Evolutionary conservation across 108 stramenopile species (phyloP), one percentile per base, ranked within the genome.

Genomic region (Conticribra guillardii): DNA sequence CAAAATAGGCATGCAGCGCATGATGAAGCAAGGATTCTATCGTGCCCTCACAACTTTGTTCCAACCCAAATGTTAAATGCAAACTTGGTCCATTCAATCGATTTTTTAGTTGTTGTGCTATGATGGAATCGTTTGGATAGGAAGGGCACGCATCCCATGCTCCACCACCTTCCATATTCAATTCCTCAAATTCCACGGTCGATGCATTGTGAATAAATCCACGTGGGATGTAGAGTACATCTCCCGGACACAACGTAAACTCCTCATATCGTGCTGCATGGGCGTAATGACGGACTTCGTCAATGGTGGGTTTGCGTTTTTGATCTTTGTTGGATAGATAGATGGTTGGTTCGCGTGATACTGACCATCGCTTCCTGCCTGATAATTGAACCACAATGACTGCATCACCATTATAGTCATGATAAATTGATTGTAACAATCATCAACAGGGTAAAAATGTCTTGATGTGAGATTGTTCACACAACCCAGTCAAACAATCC

Each of bases 141-240:
- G n/a, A 0, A 54, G 52, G 55, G 22, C 70, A 71, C 16, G 19
- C 18, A 29, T 66, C 18, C 54, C 27, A 58, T 3, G 28, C 18
- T 19, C 22, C 23, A 49, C 33, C 49, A 49, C 54, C 47, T 37
- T 0, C 3, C 7, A 29, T 1, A 28, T 37, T 64, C 24, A n/a
- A 16, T 32, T 73, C 4, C 14, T 59, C 57, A 66, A 67, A 34
- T 7, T 53, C 49, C 1, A 76, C 47, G 3, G 74, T 76, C 0
- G 64, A 66, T 30, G 74, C 74, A 57, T 76, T 76, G 74, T 76
- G 74, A 37, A 76, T 54, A 32, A 63, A 54, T 4, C 74, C 74
- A 24, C 74, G 26, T 4, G 74, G 74, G 21, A 76, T 69, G 29
- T 76, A 76, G 2, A 76, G 19, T 1, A 37, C 68, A 70, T 76